Evolutionary conservation across 805 yeast genomes (phyloP), one percentile per base, ranked within the genome.

Genomic region (Torulaspora quercuum): DNA sequence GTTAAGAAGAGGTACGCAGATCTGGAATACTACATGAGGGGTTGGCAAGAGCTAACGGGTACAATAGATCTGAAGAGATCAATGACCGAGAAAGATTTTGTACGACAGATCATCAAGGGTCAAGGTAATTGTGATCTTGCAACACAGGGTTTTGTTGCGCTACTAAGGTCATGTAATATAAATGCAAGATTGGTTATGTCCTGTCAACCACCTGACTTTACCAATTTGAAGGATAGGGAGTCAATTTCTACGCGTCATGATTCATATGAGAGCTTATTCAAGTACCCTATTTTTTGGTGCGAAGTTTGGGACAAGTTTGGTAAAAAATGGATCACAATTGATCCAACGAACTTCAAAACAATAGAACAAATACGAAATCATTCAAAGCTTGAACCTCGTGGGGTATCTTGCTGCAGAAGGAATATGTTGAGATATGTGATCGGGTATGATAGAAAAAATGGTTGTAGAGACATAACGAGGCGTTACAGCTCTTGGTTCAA

Each of bases 151-250:
- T 89, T 86, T 63, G 86, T 87, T 10, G 76, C 84, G 0, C 50
- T 90, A 1, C 57, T 87, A 28, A 63, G 97, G 45, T 69, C 92
- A 1, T 60, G 83, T 8, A 83, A 82, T 1, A 64, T 92, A 8
- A 72, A 78, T 26, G 79, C 90, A 1, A 67, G 98, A 29, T 61
- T 92, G 17, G 78, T 88, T 0, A 80, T 81, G 49, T 89, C 96
- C 0, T 53, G 89, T 20, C 98, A 92, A 55, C 92, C 96, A 0
- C 89, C 96, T 0, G 96, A 92, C 55, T 84, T 79, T 46, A 80
- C 88, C 0, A 63, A 56, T 47, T 25, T 52, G 26, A 58, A 46
- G 33, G 35, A 39, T 8, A 17, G 15, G 9, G 23, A 26, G 11
- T 25, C 30, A 7, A 16, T 33, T 12, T 17, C 29, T 54, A 49